Percentiles rank a stretch among this genome's conserved stretches.
phyloP scores from a whole-genome alignment of 345 rosid genomes.

The Lepidium didymum region DNA sequence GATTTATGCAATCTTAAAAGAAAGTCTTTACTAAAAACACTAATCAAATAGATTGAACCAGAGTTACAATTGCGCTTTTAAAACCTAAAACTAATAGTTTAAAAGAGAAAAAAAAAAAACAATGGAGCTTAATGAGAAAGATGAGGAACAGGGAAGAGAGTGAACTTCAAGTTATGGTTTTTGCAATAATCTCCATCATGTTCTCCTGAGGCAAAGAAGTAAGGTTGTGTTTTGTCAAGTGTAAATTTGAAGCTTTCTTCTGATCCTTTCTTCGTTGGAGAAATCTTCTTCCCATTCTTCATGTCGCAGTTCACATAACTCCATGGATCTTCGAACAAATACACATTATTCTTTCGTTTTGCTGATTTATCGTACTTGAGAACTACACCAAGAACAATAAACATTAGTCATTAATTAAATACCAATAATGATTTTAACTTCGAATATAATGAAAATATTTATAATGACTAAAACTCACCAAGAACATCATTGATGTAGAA shows the following conservation, averaged over 20 bases:
- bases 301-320: conserved; percentile 47
- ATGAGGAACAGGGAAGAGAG: conserved; percentile 37
- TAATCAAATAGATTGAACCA: no score
- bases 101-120: no score
- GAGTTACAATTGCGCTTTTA: no score
- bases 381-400: conserved; percentile 35
- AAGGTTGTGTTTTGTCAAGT: conserved; percentile 29
- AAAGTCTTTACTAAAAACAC: no score
- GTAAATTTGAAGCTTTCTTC: conserved; percentile 46
- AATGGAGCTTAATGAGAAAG: background rate
- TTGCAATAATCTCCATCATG: conserved; percentile 50
- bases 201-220: conserved; percentile 68
- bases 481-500: conserved; percentile 51
- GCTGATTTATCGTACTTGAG: conserved; percentile 50
- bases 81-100: no score
- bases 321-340: conserved; percentile 38
- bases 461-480: conserved; percentile 29
- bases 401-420: background rate
- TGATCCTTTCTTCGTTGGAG: conserved; percentile 31
- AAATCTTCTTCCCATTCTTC: conserved; percentile 38
- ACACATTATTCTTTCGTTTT: conserved; percentile 42
- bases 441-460: background rate
- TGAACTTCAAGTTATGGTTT: conserved; percentile 56
- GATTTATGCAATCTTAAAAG: no score
- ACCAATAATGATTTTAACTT: background rate